Evolutionary conservation across 164 flowering plant species (phyloP).

Genomic region (Hamamelis virginiana): DNA sequence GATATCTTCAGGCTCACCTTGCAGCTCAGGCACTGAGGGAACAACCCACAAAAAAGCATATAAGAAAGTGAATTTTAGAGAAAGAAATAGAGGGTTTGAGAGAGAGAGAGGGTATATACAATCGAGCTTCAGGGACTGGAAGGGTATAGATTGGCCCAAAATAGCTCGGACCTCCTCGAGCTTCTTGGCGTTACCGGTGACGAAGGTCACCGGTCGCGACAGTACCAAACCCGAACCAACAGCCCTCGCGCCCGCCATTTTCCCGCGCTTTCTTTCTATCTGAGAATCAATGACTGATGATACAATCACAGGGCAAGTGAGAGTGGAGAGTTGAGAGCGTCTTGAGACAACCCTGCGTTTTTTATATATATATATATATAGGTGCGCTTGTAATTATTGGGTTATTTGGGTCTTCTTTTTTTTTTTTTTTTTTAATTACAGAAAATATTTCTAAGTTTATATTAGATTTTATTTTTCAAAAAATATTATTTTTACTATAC

Average conservation of each 20-base stretch:
- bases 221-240: conserved; percentile 28
- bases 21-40: conserved; percentile 79
- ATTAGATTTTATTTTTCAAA: no score
- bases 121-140: conserved; percentile 88
- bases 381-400: no score
- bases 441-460: no score
- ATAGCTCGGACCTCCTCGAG: conserved; percentile 89
- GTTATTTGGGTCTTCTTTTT: no score
- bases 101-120: conserved; percentile 25
- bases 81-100: not conserved
- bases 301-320: no score
- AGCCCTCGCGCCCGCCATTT: conserved; percentile 24
- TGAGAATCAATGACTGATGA: not conserved
- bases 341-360: no score
- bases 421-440: no score
- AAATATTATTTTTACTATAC: no score
- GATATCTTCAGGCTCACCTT: conserved; percentile 95
- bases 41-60: not conserved
- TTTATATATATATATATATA: no score
- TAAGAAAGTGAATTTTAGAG: not conserved
- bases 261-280: not conserved
- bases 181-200: conserved; percentile 94
- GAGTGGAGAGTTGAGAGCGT: no score
- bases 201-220: conserved; percentile 84
- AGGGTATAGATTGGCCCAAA: conserved; percentile 80